phyloP scores from a whole-genome alignment of 495 filamentous ascomycete species.

The Penicillium goetzii region DNA sequence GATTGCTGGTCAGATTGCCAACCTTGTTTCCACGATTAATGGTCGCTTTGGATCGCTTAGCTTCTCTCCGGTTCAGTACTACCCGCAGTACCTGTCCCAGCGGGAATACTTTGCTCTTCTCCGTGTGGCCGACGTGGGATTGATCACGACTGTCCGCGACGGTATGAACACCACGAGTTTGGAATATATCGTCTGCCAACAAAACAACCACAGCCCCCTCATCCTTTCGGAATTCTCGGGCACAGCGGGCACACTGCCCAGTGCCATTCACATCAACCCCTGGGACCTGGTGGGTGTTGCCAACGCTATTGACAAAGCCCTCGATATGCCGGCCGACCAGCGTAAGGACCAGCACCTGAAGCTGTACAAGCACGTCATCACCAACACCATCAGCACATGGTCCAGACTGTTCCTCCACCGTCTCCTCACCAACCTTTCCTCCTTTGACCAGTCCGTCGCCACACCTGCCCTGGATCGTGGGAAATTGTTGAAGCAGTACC shows the following conservation, averaged over 20 bases:
- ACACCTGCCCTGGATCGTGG: slow-evolving; percentile 80
- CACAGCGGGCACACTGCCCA: slow-evolving; percentile 80
- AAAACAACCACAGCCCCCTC: slow-evolving; percentile 77
- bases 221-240: slow-evolving; percentile 96
- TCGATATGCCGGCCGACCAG: slow-evolving; percentile 68
- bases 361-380: slow-evolving; percentile 82
- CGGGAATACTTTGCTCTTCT: slow-evolving; percentile 92
- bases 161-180: slow-evolving; percentile 97
- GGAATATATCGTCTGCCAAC: slow-evolving; percentile 91
- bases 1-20: slow-evolving; percentile 80
- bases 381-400: slow-evolving; percentile 82
- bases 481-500: slow-evolving; percentile 70
- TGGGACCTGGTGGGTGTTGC: slow-evolving; percentile 87
- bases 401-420: slow-evolving; percentile 73
- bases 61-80: slow-evolving; percentile 88
- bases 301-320: slow-evolving; percentile 73
- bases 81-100: slow-evolving; percentile 82
- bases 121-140: slow-evolving; percentile 80
- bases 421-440: slow-evolving; percentile 76
- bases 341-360: slow-evolving; percentile 55
- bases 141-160: slow-evolving; percentile 91
- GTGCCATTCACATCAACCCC: slow-evolving; percentile 92
- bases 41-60: slow-evolving; percentile 82
- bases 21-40: slow-evolving; percentile 87
- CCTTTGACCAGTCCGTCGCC: slow-evolving; percentile 69